Conservation (phyloP, 305 asterid species). For the Fraxinus sp. region DNA sequence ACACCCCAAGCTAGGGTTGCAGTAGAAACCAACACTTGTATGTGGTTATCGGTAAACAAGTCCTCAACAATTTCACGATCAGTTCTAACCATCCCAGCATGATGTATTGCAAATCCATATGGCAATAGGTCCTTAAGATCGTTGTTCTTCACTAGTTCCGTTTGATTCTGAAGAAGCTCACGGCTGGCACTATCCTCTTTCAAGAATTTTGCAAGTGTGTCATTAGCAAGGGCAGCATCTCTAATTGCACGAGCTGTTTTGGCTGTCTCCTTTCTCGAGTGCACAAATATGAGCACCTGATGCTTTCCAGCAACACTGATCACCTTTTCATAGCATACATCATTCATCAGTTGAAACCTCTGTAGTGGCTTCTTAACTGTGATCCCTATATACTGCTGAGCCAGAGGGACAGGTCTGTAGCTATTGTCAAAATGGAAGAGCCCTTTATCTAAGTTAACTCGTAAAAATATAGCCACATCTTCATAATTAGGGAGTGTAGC, state of each 20-base stretch:
- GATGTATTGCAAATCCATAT: constrained; percentile 93
- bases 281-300: constrained; percentile 92
- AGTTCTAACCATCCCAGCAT: constrained; percentile 96
- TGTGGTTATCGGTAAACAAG: constrained; percentile 77
- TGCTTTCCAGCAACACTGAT: constrained; percentile 78
- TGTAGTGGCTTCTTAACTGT: constrained; percentile 89
- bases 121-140: constrained; percentile 89
- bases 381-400: constrained; percentile 90
- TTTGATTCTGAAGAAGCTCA: constrained; percentile 80
- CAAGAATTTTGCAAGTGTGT: constrained; percentile 77
- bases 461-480: constrained; percentile 77
- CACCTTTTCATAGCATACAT: constrained; percentile 90
- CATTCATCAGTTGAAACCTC: constrained; percentile 96
- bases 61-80: constrained; percentile 91
- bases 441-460: constrained; percentile 72
- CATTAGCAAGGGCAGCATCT: constrained; percentile 81
- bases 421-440: constrained; percentile 91
- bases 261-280: constrained; percentile 92
- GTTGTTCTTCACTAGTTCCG: constrained; percentile 78
- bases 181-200: constrained; percentile 88
- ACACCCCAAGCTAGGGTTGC: constrained; percentile 99
- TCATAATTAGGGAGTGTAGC: constrained; percentile 93
- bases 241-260: constrained; percentile 92
- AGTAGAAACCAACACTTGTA: constrained; percentile 89
- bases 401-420: constrained; percentile 90